Evolutionary conservation across 495 filamentous ascomycete genomes (phyloP), one percentile per base, ranked within the genome.

Genomic region (Eremomyces bilateralis): DNA sequence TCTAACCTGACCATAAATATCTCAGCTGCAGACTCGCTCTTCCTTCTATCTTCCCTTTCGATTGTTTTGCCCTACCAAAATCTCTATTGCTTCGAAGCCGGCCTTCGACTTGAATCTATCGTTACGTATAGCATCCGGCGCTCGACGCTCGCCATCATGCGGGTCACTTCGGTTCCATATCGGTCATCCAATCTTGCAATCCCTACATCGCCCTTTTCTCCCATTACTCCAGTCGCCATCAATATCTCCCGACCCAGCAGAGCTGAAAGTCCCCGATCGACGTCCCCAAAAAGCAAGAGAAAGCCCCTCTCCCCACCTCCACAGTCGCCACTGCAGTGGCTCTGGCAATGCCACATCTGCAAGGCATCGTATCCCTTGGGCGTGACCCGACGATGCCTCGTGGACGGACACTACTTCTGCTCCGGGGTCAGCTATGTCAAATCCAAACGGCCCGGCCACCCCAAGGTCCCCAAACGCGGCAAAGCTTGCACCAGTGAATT

Each of bases 371-470:
- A 61, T 44, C 41, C 42, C 2, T 44, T 63, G 16, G 56, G 51
- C 21, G 46, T 47, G 8, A 64, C 60, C 1, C 56, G 60, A 1
- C 54, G 60, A 25, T 63, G 60, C 34, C 54, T 63, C 15, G 53
- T 61, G 24, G 59, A 64, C 39, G 60, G 60, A 2, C 60, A 64
- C 42, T 44, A 40, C 41, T 61, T 63, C 53, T 64, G 60, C 49
- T 40, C 54, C 27, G 60, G 60, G 41, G 47, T 41, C 1, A 60
- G 48, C 10, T 48, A 46, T 0, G 39, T 49, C 10, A 50, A 54
- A 38, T 11, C 15, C 16, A 35, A 35, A 8, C 10, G 10, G 6
- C 17, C 17, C 5, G 24, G 20, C 41, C 3, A 40, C 38, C 29
- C 47, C 31, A 40, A 39, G 37, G 37, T 42, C 30, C 42, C 30